phyloP scores from a whole-genome alignment of 2,329 filamentous ascomycete species.

The Colletotrichum cuscutae region DNA sequence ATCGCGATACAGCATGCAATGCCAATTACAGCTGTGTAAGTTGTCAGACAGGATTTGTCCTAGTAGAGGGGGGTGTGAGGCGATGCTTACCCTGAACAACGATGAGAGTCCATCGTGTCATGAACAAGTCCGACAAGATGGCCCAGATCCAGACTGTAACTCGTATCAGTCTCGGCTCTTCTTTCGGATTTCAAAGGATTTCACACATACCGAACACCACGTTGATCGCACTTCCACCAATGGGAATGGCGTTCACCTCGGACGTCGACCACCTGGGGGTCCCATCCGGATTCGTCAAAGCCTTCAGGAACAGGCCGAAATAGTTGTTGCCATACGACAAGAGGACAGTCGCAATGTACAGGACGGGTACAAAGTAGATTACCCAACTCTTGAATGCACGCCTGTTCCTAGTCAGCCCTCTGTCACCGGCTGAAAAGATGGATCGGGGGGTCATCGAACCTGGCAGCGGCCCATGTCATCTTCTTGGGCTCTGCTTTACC shows the following conservation, averaged over 20 bases:
- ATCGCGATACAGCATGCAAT: constrained; percentile 61
- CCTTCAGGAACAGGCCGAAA: constrained; percentile 27
- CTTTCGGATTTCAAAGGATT: too few relatives aligned
- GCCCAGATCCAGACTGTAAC: constrained; percentile 63
- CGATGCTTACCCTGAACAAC: constrained; percentile 51
- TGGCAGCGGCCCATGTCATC: constrained; percentile 41
- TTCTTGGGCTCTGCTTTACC: constrained; percentile 38
- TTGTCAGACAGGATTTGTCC: neutral
- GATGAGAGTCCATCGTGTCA: constrained; percentile 61
- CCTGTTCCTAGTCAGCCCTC: constrained; percentile 4
- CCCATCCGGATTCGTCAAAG: constrained; percentile 35
- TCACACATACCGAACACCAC: constrained; percentile 33
- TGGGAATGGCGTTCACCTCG: constrained; percentile 28
- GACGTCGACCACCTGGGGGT: constrained; percentile 26
- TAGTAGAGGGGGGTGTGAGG: neutral
- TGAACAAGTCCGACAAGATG: constrained; percentile 59
- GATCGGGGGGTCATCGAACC: constrained; percentile 22
- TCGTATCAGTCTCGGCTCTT: neutral
- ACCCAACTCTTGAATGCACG: constrained; percentile 32
- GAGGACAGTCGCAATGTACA: constrained; percentile 31
- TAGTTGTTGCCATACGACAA: constrained; percentile 29
- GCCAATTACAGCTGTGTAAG: constrained; percentile 49
- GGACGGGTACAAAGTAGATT: constrained; percentile 27
- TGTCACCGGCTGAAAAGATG: neutral
- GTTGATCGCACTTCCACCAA: constrained; percentile 29